Base-by-base conservation (phyloP, 2,329 filamentous ascomycete species). In the Trichothecium roseum region DNA sequence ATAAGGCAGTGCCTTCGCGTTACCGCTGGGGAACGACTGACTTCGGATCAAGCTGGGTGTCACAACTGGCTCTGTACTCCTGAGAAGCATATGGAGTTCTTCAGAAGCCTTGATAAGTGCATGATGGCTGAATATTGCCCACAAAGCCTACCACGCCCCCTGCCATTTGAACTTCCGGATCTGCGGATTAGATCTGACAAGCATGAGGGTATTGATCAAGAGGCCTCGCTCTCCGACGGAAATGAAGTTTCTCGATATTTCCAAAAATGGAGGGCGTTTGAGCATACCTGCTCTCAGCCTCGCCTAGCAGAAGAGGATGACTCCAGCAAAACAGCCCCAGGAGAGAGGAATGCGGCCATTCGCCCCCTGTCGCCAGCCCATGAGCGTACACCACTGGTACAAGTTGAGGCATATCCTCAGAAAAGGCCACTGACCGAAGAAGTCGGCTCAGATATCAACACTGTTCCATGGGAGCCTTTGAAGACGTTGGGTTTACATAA, bases 1-100 rank as follows among this genome's bases (percentile, higher is more conserved):
- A 32, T 57, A 10, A 44, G 45, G 43, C 35, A 38, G 20, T 62
- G 59, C 33, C 44, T 62, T 13, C 55, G 52, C 28, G 43, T 40
- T 7, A 18, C 37, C 4, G 51, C 56, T 3, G 9, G 24, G 3
- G 34, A 42, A 10, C 50, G 59, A 32, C 48, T 58, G 28, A 53
- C 35, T 13, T 48, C 54, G 1, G 9, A 28, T 3, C 44, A 52
- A 24, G 55, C 56, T 3, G 44, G 45, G 35, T 38, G 34, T 10
- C 56, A 61, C 30, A 46, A 49, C 22, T 62, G 58, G 58, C 40
- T 62, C 10, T 52, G 51, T 18, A 52, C 44, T 2, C 55, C 56
- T 1, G 38, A 44, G 27, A 50, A 45, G 4, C 52, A 60, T 28
- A 30, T 49, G 16, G 36, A 47, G 8, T 50, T 59, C 20, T 60